These are phyloP conservation scores for Mytilinidion resinicola DNA, from an alignment of 495 filamentous ascomycete genomes.

Conservation along the genomic window DNA sequence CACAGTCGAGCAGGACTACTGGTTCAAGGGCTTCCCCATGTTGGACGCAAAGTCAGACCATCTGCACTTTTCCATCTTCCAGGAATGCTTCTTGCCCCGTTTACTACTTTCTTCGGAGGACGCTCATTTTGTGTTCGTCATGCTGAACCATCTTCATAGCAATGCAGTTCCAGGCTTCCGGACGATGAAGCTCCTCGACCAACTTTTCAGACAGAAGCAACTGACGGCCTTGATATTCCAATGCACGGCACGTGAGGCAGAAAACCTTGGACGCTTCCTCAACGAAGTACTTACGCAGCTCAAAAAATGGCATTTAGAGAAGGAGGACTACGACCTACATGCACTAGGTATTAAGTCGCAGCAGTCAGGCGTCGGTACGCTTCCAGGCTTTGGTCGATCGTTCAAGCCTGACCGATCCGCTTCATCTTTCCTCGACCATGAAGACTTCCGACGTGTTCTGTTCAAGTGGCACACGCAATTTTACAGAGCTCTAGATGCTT, in stretches of 20 bases:
- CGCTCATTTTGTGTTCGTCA: conserved; percentile 75
- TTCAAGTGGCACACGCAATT: conserved; percentile 86
- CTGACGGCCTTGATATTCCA: conserved; percentile 76
- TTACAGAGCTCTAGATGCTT: conserved; percentile 65
- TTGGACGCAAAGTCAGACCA: conserved; percentile 56
- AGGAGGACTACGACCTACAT: conserved; percentile 68
- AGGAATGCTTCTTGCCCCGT: conserved; percentile 85
- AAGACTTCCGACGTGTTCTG: conserved; percentile 76
- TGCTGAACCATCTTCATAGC: conserved; percentile 79
- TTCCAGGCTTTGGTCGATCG: conserved; percentile 61
- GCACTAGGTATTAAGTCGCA: conserved; percentile 52
- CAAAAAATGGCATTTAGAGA: conserved; percentile 74
- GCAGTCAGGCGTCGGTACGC: conserved; percentile 1
- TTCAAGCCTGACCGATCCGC: conserved; percentile 57
- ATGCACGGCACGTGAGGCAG: conserved; percentile 82
- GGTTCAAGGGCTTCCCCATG: conserved; percentile 54
- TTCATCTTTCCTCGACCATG: conserved; percentile 64
- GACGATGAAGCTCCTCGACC: conserved; percentile 75
- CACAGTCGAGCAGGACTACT: conserved; percentile 68
- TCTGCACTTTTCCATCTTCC: conserved; percentile 68
- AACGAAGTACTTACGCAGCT: conserved; percentile 73
- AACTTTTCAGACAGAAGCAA: conserved; percentile 72
- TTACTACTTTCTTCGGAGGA: conserved; percentile 77
- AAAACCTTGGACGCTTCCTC: conserved; percentile 84
- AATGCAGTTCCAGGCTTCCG: conserved; percentile 79